A percentile compares a stretch with the other conserved stretches of the same genome.
Conservation (phyloP, 345 rosid genomes). For the Combretum micranthum region DNA sequence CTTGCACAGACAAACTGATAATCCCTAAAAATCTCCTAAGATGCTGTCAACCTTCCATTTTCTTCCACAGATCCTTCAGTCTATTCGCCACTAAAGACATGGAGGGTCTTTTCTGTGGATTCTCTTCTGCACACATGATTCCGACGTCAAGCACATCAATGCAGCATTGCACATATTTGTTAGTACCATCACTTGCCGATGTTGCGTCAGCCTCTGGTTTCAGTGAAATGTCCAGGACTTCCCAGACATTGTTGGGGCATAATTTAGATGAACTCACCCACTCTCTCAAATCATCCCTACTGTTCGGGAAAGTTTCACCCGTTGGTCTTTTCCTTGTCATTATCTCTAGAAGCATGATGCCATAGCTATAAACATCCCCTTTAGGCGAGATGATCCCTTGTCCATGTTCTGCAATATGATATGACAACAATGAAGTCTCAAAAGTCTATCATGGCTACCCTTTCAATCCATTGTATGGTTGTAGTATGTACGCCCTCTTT, state of each 20-base stretch:
- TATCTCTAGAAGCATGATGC: slow-evolving; percentile 12
- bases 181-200: neutral
- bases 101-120: neutral
- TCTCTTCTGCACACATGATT: slow-evolving; percentile 8
- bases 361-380: slow-evolving; percentile 17
- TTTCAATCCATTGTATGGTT: no score
- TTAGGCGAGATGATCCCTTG: slow-evolving; percentile 2
- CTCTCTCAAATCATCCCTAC: neutral
- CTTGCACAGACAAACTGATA: no score
- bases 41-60: neutral
- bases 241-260: neutral
- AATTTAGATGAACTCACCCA: neutral
- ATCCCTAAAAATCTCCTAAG: no score
- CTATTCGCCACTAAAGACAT: neutral
- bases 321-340: slow-evolving; percentile 10
- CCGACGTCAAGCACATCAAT: neutral
- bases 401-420: slow-evolving; percentile 7
- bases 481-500: no score
- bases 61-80: slow-evolving; percentile 2
- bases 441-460: no score
- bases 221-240: neutral
- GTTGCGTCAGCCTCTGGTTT: neutral
- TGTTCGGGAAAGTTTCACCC: neutral
- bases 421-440: no score
- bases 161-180: neutral